A percentile compares a stretch with the other conserved stretches of the same genome.
Conservation (phyloP, 2,329 filamentous ascomycete genomes). For the Pseudogymnoascus sp. region DNA sequence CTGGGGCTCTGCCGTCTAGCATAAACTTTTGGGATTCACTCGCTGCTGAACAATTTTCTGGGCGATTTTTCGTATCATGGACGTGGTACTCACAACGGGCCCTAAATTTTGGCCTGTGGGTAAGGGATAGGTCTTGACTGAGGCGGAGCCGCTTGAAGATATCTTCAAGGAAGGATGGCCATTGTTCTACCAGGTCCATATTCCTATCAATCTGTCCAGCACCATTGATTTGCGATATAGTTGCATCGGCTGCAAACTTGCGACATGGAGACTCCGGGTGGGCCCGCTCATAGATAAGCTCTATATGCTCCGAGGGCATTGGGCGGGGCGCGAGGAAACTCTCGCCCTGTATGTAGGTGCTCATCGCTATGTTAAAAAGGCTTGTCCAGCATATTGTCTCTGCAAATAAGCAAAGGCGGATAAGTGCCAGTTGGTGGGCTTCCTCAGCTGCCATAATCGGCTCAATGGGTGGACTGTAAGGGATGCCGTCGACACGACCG, state of each 20-base stretch:
- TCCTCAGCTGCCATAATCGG: background rate
- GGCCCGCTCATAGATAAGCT: constrained; percentile 14
- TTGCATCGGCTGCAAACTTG: constrained; percentile 12
- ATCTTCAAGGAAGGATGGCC: constrained; percentile 4
- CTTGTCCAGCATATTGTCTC: constrained; percentile 13
- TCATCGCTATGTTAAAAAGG: constrained; percentile 16
- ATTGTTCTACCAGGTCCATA: constrained; percentile 5
- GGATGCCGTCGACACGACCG: background rate
- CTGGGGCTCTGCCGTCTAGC: background rate
- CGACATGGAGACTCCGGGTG: constrained; percentile 12
- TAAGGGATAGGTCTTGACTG: background rate
- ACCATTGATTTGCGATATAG: background rate
- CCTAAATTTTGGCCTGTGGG: background rate
- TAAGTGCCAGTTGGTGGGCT: constrained; percentile 13
- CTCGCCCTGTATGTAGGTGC: constrained; percentile 14
- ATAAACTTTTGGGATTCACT: background rate
- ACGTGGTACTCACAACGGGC: background rate
- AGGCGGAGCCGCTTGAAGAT: constrained; percentile 6
- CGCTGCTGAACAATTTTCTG: background rate
- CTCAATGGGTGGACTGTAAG: background rate
- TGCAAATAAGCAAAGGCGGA: constrained; percentile 15
- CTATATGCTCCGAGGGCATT: constrained; percentile 10
- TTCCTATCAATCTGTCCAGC: constrained; percentile 3
- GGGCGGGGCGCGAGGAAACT: constrained; percentile 4
- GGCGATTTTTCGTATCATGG: background rate